Evolutionary conservation across 2,329 filamentous ascomycete genomes (phyloP).

Genomic region (Aspergillus sp.): DNA sequence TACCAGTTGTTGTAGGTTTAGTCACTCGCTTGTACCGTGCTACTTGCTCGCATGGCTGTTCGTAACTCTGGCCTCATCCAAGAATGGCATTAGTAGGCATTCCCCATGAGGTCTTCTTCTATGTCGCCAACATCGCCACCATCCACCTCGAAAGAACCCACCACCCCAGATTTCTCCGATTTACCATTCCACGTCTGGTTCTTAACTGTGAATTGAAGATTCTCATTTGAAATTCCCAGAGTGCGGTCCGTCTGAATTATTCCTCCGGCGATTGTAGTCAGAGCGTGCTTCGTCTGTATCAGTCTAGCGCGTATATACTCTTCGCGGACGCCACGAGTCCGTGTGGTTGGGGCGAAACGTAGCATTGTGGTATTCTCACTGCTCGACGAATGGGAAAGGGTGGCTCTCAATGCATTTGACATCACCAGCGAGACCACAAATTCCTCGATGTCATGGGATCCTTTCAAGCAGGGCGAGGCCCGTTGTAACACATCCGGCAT

Average conservation of each 20-base stretch:
- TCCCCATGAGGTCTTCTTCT: conserved; percentile 45
- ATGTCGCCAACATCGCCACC: conserved; percentile 27
- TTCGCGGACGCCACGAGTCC: conserved; percentile 38
- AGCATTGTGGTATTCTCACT: conserved; percentile 48
- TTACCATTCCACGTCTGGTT: conserved; percentile 38
- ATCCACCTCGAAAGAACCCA: conserved; percentile 11
- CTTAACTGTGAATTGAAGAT: conserved; percentile 54
- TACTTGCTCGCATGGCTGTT: neutral
- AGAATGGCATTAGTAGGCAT: conserved; percentile 23
- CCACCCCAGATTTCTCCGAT: conserved; percentile 18
- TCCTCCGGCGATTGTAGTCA: conserved; percentile 52
- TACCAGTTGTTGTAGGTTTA: neutral
- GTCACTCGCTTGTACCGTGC: neutral
- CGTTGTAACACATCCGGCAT: conserved; percentile 48
- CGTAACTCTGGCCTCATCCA: neutral
- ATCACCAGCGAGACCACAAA: conserved; percentile 49
- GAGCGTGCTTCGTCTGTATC: conserved; percentile 50
- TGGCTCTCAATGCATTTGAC: conserved; percentile 52
- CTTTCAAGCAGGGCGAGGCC: conserved; percentile 27
- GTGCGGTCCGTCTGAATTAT: conserved; percentile 56
- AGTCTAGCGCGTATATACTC: conserved; percentile 43
- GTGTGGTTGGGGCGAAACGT: conserved; percentile 48
- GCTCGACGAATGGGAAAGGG: conserved; percentile 45
- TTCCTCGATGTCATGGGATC: conserved; percentile 30
- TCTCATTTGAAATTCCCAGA: conserved; percentile 59